phyloP scores from a whole-genome alignment of 2,329 filamentous ascomycete species.

The Cytospora piceicola region DNA sequence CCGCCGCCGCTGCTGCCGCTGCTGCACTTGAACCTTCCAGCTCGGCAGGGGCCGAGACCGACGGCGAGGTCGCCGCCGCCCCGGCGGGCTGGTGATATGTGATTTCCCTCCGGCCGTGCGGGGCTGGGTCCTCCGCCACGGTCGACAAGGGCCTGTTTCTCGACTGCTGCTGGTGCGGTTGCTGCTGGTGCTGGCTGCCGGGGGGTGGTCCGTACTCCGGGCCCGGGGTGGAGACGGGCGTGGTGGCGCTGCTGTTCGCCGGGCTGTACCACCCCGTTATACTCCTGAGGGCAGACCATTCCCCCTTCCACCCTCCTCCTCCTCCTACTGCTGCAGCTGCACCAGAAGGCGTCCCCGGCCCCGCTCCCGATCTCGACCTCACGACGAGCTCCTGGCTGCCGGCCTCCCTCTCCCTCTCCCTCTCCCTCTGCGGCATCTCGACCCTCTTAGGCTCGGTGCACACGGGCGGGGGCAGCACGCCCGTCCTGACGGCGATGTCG shows the following conservation, averaged over 20 bases:
- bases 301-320: slow-evolving; percentile 6
- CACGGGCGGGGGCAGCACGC: slow-evolving; percentile 25
- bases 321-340: background rate
- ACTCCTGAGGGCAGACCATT: slow-evolving; percentile 16
- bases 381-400: background rate
- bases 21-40: background rate
- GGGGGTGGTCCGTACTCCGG: background rate
- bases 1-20: background rate
- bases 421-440: background rate
- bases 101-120: background rate
- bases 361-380: background rate
- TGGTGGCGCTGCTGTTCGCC: slow-evolving; percentile 16
- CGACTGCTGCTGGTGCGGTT: background rate
- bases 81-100: background rate
- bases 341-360: background rate
- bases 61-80: background rate
- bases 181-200: background rate
- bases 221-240: slow-evolving; percentile 14
- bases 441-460: slow-evolving; percentile 25
- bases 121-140: slow-evolving; percentile 8
- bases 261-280: slow-evolving; percentile 17
- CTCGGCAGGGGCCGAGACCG: background rate
- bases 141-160: slow-evolving; percentile 9
- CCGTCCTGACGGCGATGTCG: slow-evolving; percentile 33
- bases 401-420: background rate